A percentile compares a stretch with the other conserved stretches of the same genome.
phyloP scores from a whole-genome alignment of 2,329 filamentous ascomycete genomes.

The Hypocrella siamensis region DNA sequence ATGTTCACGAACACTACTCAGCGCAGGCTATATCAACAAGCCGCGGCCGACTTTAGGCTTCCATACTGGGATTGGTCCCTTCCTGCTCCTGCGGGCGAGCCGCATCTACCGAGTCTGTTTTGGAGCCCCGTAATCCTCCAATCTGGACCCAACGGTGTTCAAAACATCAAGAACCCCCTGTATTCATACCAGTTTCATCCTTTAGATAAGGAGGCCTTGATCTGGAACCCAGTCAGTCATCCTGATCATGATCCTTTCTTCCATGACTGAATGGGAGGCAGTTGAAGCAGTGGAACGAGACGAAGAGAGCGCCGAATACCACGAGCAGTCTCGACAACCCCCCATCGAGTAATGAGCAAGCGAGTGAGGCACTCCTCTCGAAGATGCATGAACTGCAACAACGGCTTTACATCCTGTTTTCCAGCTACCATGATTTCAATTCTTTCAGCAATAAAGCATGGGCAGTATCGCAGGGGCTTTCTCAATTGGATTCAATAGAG shows the following conservation, averaged over 20 bases:
- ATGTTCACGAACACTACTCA: slow-evolving; percentile 30
- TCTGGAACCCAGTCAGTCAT: slow-evolving; percentile 39
- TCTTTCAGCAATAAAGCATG: slow-evolving; percentile 55
- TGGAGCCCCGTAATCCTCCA: slow-evolving; percentile 35
- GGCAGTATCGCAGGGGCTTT: slow-evolving; percentile 29
- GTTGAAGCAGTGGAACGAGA: slow-evolving; percentile 44
- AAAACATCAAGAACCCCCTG: slow-evolving; percentile 45
- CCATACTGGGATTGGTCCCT: slow-evolving; percentile 47
- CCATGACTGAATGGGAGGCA: slow-evolving; percentile 11
- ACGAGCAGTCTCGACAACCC: slow-evolving; percentile 13
- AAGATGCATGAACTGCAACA: slow-evolving; percentile 40
- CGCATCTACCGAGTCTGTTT: slow-evolving; percentile 26
- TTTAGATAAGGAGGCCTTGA: slow-evolving; percentile 40
- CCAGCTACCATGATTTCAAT: slow-evolving; percentile 51
- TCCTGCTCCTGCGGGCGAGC: slow-evolving; percentile 28
- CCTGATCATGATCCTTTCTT: not conserved
- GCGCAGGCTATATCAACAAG: slow-evolving; percentile 31
- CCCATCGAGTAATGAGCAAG: slow-evolving; percentile 41
- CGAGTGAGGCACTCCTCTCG: slow-evolving; percentile 27
- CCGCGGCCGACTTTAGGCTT: slow-evolving; percentile 35
- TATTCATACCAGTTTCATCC: slow-evolving; percentile 46
- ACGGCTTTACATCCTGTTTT: slow-evolving; percentile 51
- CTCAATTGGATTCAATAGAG: slow-evolving; percentile 47
- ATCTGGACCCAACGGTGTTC: slow-evolving; percentile 38
- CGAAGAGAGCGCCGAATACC: slow-evolving; percentile 36